These are phyloP conservation scores for Musa acuminata DNA, from an alignment of 176 grass and related monocot species.

Conservation along the genomic window DNA sequence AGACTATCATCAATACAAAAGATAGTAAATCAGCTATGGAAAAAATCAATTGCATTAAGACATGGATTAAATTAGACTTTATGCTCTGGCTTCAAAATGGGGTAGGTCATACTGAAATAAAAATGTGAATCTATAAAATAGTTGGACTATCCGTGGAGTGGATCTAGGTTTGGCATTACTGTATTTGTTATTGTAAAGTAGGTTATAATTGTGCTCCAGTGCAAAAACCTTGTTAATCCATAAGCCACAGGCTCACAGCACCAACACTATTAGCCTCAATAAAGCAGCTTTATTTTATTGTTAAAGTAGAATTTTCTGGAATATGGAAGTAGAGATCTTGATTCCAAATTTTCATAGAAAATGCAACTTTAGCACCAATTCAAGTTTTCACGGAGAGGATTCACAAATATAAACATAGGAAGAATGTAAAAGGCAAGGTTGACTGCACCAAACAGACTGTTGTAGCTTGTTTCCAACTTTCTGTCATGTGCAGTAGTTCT, in stretches of 20 bases:
- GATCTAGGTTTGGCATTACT: too few species aligned
- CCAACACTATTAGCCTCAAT: not conserved
- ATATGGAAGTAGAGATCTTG: not conserved
- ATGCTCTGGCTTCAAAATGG: too few species aligned
- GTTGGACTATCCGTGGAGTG: too few species aligned
- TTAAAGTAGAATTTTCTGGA: not conserved
- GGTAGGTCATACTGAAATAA: too few species aligned
- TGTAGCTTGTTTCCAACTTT: not conserved
- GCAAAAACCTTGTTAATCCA: not conserved
- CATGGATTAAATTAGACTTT: too few species aligned
- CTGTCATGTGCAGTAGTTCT: too few species aligned
- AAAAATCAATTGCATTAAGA: not conserved
- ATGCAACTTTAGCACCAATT: not conserved
- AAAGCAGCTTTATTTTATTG: not conserved
- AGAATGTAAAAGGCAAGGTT: not conserved
- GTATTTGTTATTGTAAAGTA: too few species aligned
- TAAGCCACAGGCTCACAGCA: not conserved
- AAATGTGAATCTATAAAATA: too few species aligned
- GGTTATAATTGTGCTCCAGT: too few species aligned
- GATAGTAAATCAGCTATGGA: not conserved
- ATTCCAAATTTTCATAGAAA: not conserved
- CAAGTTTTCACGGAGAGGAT: not conserved
- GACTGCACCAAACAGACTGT: not conserved
- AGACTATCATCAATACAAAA: constrained; percentile 4
- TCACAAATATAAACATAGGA: not conserved